Base-by-base conservation (phyloP, 169 alveolate species). In the Plasmodium gallinaceum region DNA sequence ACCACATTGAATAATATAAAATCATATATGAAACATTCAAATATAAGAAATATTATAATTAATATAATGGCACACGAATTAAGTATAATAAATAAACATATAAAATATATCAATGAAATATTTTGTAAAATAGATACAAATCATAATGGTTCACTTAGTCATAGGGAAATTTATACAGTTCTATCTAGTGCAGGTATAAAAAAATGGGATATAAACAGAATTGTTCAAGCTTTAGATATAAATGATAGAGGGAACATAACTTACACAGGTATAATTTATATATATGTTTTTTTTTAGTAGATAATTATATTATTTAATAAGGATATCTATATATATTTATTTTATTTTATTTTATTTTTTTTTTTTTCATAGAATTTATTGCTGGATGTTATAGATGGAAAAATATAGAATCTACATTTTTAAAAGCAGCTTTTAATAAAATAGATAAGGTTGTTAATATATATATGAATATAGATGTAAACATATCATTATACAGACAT, bases 301-400 rank as follows among this genome's bases (percentile, higher is more conserved):
- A 9, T 45, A 64, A 71, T 26, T 14, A 16, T 62, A 62, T 37
- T n/a, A 54, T 54, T 18, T 54, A 14, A 54, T 51, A 51, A 51
- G 20, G 9, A 14, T n/a, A 32, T 4, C 1, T 32, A 32, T 32
- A 32, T 32, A 32, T 32, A 32, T 2, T 32, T 1, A n/a, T 9
- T 1, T 26, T 16, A 66, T 66, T 24, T 43, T 12, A n/a, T 37
- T 66, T 5, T 0, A 32, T 14, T 37, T 6, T 12, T 20, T 20
- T 32, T 18, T 26, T 2, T 43, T 69, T 58, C n/a, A 16, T 62
- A 83, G 91, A 83, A 46, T 83, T 83, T 73, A 57, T 83, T 32
- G 91, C 91, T 20, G 91, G 91, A 2, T 83, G 91, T 52, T 83
- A 83, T 62, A 75, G 80, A 83, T 83, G 91, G 91, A 83, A 83